These are phyloP conservation scores for Talaromyces proteolyticus DNA, from an alignment of 495 filamentous ascomycete species.

Conservation along the genomic window DNA sequence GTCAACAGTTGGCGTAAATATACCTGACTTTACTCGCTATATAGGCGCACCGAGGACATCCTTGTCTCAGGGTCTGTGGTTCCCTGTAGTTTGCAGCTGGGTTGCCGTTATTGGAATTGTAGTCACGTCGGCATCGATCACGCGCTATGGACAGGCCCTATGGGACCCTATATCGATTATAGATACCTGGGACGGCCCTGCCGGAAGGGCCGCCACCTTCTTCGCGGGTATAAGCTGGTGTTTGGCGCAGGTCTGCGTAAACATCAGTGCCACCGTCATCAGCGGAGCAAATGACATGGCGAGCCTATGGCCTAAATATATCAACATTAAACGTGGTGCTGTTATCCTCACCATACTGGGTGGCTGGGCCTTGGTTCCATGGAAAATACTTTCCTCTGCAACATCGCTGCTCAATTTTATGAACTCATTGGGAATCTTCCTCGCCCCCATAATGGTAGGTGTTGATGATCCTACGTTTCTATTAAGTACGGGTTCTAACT, in stretches of 20 bases:
- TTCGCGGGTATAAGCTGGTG: slow-evolving; percentile 44
- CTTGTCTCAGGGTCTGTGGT: slow-evolving; percentile 42
- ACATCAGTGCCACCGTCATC: slow-evolving; percentile 61
- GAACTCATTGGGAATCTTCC: slow-evolving; percentile 34
- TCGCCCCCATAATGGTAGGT: slow-evolving; percentile 29
- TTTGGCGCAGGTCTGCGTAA: slow-evolving; percentile 43
- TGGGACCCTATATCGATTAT: slow-evolving; percentile 42
- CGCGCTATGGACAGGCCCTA: slow-evolving; percentile 34
- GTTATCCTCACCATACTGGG: slow-evolving; percentile 35
- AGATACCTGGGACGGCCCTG: slow-evolving; percentile 41
- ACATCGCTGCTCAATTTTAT: slow-evolving; percentile 36
- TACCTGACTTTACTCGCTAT: slow-evolving; percentile 45
- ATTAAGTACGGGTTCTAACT: neutral
- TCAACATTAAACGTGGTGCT: slow-evolving; percentile 43
- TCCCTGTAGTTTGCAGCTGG: slow-evolving; percentile 43
- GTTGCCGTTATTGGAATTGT: slow-evolving; percentile 44
- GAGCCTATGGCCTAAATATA: slow-evolving; percentile 39
- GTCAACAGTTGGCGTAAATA: slow-evolving; percentile 32
- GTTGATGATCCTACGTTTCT: no score
- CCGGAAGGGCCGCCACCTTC: slow-evolving; percentile 46
- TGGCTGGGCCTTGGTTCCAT: slow-evolving; percentile 38
- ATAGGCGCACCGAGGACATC: slow-evolving; percentile 40
- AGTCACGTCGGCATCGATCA: slow-evolving; percentile 35
- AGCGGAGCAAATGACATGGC: slow-evolving; percentile 54
- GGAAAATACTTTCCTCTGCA: slow-evolving; percentile 40